phyloP scores from a whole-genome alignment of 2,329 filamentous ascomycete genomes.

The Pseudocercospora crystallina region DNA sequence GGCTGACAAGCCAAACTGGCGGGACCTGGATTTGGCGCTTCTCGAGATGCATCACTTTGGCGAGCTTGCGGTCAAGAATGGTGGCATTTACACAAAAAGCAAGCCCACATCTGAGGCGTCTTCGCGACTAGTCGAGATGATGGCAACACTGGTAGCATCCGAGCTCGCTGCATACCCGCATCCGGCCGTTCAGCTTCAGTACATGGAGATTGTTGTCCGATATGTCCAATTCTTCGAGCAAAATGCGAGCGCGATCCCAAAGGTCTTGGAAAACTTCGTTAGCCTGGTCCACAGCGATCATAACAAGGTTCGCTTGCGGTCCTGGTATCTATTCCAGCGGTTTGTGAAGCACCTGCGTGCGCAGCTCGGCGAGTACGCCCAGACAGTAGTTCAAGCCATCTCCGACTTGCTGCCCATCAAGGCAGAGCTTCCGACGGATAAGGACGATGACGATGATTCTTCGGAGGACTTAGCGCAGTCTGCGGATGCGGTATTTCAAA shows the following conservation, averaged over 20 bases:
- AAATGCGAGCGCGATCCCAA: slow-evolving; percentile 76
- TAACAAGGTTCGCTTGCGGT: slow-evolving; percentile 80
- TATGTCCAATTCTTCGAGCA: slow-evolving; percentile 92
- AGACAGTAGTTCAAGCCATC: slow-evolving; percentile 88
- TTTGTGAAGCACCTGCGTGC: slow-evolving; percentile 83
- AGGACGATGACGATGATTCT: slow-evolving; percentile 86
- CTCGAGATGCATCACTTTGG: slow-evolving; percentile 96
- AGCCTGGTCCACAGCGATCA: slow-evolving; percentile 84
- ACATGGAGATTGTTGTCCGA: slow-evolving; percentile 97
- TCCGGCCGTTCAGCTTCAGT: slow-evolving; percentile 89
- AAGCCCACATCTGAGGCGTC: slow-evolving; percentile 76
- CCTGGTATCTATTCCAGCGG: slow-evolving; percentile 95
- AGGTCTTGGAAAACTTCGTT: slow-evolving; percentile 88
- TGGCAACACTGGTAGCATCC: slow-evolving; percentile 92
- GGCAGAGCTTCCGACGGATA: slow-evolving; percentile 78
- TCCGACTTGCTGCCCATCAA: slow-evolving; percentile 85
- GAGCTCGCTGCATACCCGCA: slow-evolving; percentile 84
- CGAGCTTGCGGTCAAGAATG: slow-evolving; percentile 85
- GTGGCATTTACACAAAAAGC: slow-evolving; percentile 82
- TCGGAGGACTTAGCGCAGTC: slow-evolving; percentile 89
- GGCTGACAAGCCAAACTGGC: slow-evolving; percentile 80
- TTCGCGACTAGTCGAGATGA: slow-evolving; percentile 83
- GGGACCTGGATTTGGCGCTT: slow-evolving; percentile 88
- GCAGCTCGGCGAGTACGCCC: slow-evolving; percentile 83
- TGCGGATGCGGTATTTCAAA: slow-evolving; percentile 85